Evolutionary conservation across 2,329 filamentous ascomycete genomes (phyloP), one percentile per base, ranked within the genome.

Genomic region (Thyridium curvatum): DNA sequence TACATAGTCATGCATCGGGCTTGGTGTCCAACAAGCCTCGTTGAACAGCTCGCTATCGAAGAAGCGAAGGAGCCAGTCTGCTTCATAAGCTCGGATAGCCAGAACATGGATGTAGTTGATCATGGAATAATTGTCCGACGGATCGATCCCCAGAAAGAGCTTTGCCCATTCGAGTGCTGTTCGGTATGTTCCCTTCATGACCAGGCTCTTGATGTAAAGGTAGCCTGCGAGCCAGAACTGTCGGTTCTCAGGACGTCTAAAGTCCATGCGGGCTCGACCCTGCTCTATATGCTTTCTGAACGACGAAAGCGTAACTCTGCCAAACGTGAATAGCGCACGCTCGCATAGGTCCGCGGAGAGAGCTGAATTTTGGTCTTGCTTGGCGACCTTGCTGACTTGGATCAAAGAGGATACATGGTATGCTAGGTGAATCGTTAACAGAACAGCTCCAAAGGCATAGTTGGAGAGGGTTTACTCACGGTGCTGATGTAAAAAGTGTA

Each of bases 101-200:
- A 95, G 72, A 46, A 88, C 79, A 55, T 96, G 91, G 35, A 95
- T 77, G 46, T 88, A 74, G 40, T 95, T 76, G 43, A 82, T 74
- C 53, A 95, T 77, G 34, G 79, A 86, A 52, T 95, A 96, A 0
- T 89, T 89, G 55, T 98, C 93, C 4, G 71, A 66, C 35, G 80
- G 79, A 48, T 89, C 79, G 42, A 97, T 63, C 41, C 82, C 77
- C 21, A 94, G 71, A 9, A 96, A 68, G 6, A 97, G 65, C 62
- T 93, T 95, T 7, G 86, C 77, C 90, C 93, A 98, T 60, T 97
- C 93, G 35, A 94, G 79, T 0, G 89, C 88, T 1, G 93, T 97
- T 34, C 89, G 77, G 71, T 88, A 95, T 2, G 91, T 96, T n/a
- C 90, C 89, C 51, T 94, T 91, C 63, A 88, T 82, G 13, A 88